phyloP scores from a whole-genome alignment of 2,329 filamentous ascomycete genomes.

The Cladophialophora yegresii region DNA sequence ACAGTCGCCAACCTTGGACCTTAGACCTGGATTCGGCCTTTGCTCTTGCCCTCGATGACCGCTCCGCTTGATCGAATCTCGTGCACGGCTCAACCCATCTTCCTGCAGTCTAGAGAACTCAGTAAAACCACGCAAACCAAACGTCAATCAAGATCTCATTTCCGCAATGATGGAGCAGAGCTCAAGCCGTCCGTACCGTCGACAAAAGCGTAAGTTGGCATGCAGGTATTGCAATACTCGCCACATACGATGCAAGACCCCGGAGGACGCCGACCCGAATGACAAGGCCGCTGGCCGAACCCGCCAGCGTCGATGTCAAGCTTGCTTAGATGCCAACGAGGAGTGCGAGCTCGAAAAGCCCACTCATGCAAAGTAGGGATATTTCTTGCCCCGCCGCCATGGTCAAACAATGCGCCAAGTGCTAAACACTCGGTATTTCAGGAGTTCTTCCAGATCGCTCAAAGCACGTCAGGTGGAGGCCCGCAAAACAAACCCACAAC shows the following conservation, averaged over 20 bases:
- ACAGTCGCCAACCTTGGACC: not conserved
- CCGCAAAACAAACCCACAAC: constrained; percentile 8
- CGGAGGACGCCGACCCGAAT: constrained; percentile 13
- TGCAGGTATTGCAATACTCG: constrained; percentile 24
- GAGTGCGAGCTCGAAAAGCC: constrained; percentile 21
- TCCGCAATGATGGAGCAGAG: constrained; percentile 19
- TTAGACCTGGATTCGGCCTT: not conserved
- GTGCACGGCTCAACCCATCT: not conserved
- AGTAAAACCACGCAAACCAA: not conserved
- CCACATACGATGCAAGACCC: constrained; percentile 27
- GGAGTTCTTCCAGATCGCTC: not conserved
- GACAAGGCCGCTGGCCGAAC: constrained; percentile 3
- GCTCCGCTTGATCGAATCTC: not conserved
- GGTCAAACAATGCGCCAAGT: constrained; percentile 3
- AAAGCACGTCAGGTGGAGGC: constrained; percentile 8
- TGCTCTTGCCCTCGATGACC: constrained; percentile 1
- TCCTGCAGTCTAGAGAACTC: not conserved
- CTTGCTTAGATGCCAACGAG: constrained; percentile 21
- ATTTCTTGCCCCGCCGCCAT: constrained; percentile 11
- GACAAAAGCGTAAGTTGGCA: constrained; percentile 23
- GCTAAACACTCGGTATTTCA: constrained; percentile 1
- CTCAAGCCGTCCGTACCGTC: constrained; percentile 25
- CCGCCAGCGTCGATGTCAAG: constrained; percentile 19
- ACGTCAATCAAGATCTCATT: not conserved
- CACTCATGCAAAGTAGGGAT: constrained; percentile 13